A percentile compares a stretch with the other conserved stretches of the same genome.
Conservation (phyloP, 1,284 basidiomycete species). For the Trichosporon faecale region DNA sequence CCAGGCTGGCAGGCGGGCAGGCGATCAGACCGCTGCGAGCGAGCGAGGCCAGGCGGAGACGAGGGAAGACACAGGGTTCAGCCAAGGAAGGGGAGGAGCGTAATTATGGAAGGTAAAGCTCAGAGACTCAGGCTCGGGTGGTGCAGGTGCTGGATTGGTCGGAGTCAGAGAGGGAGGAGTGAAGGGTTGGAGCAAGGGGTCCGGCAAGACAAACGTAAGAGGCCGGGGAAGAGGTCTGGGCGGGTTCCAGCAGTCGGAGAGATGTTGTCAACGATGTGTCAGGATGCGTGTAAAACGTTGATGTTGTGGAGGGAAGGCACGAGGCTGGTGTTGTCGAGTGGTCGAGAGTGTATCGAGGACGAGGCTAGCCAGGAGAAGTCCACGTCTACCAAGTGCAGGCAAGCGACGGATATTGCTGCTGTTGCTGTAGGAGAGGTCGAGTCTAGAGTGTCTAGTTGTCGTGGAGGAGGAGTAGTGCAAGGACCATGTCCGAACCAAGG, state of each 20-base stretch:
- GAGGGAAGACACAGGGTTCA: not conserved
- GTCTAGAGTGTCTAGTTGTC: too few relatives aligned
- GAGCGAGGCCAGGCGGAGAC: not conserved
- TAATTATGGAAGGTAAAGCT: not conserved
- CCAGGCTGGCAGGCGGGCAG: not conserved
- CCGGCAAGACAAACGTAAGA: constrained; percentile 4
- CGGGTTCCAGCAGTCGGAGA: not conserved
- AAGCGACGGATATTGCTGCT: too few relatives aligned
- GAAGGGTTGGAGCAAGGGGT: not conserved
- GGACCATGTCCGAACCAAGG: not conserved
- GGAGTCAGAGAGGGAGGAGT: not conserved
- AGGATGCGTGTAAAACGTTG: not conserved
- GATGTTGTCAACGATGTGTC: not conserved
- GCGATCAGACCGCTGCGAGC: not conserved
- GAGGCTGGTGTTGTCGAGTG: not conserved
- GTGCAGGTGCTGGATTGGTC: not conserved
- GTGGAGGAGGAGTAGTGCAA: not conserved
- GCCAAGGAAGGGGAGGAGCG: not conserved
- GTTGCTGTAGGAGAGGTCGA: too few relatives aligned
- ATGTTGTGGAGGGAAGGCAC: not conserved
- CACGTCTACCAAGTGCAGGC: too few relatives aligned
- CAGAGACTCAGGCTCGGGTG: not conserved
- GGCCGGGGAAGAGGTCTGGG: not conserved
- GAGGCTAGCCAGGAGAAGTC: too few relatives aligned
- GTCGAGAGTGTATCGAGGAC: not conserved